Conservation (phyloP, 768 basidiomycete species). For the Clitopilus passeckerianus region DNA sequence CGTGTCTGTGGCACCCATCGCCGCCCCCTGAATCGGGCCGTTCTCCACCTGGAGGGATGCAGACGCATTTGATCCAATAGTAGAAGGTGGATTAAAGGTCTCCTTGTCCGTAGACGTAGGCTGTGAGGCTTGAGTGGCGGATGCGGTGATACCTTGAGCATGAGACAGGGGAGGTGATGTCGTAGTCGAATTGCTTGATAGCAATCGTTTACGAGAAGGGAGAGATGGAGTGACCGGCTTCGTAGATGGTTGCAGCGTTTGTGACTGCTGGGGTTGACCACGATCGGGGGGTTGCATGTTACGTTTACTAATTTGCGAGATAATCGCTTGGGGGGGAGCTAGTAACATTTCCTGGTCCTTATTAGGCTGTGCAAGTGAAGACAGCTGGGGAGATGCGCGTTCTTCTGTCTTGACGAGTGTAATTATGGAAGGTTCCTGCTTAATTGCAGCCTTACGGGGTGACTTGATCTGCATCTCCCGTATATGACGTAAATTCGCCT, state of each 20-base stretch:
- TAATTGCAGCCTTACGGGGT: background rate
- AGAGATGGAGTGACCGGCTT: background rate
- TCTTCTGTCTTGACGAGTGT: conserved; percentile 7
- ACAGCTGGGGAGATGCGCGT: background rate
- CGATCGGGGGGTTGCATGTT: too few relatives aligned
- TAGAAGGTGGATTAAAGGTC: background rate
- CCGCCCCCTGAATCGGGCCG: background rate
- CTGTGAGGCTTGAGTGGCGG: background rate
- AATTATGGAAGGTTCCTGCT: background rate
- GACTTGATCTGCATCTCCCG: conserved; percentile 11
- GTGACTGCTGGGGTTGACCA: background rate
- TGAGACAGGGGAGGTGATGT: background rate
- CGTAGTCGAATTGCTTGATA: background rate
- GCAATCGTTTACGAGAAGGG: background rate
- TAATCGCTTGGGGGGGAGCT: too few relatives aligned
- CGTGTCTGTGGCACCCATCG: background rate
- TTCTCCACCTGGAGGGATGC: background rate
- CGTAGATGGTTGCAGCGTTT: background rate
- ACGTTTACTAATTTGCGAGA: too few relatives aligned
- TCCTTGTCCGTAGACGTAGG: background rate
- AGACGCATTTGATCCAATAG: background rate
- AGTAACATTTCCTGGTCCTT: too few relatives aligned
- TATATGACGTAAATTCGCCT: conserved; percentile 20
- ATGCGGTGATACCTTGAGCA: background rate
- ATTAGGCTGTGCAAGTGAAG: background rate